phyloP scores from a whole-genome alignment of 2,329 filamentous ascomycete species.

The Hortaea sp. region DNA sequence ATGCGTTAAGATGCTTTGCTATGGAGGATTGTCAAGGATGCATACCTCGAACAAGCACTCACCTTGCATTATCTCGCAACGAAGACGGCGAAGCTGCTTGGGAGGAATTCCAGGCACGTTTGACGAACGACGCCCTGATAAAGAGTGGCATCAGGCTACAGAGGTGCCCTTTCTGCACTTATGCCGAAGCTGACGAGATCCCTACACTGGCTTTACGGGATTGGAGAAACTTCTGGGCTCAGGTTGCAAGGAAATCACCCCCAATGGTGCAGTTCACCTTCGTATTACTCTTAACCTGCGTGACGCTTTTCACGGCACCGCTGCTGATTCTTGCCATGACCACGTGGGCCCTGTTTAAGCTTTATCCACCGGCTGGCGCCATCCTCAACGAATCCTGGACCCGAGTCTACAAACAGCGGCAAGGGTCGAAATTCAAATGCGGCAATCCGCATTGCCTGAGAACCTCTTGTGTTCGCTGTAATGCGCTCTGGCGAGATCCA shows the following conservation, averaged over 20 bases:
- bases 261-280: conserved; percentile 40
- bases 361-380: conserved; percentile 7
- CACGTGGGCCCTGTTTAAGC: conserved; percentile 6
- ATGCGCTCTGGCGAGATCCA: conserved; percentile 74
- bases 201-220: conserved; percentile 12
- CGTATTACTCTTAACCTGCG: conserved; percentile 18
- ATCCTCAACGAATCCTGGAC: conserved; percentile 34
- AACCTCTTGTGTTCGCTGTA: conserved; percentile 70
- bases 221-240: conserved; percentile 12
- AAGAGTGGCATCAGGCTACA: conserved; percentile 66
- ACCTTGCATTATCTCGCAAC: conserved; percentile 60
- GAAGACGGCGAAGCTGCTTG: conserved; percentile 62
- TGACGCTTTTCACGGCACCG: conserved; percentile 31
- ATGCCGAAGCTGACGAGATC: conserved; percentile 68
- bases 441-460: conserved; percentile 57
- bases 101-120: conserved; percentile 65
- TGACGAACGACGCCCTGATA: conserved; percentile 65
- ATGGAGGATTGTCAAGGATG: conserved; percentile 64
- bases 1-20: conserved; percentile 75
- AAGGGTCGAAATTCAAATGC: conserved; percentile 70
- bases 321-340: conserved; percentile 42
- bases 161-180: conserved; percentile 82
- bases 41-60: conserved; percentile 59
- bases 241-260: conserved; percentile 21
- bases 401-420: conserved; percentile 59